phyloP scores from a whole-genome alignment of 1,284 basidiomycete species.

The Leccinum griseonigrum region DNA sequence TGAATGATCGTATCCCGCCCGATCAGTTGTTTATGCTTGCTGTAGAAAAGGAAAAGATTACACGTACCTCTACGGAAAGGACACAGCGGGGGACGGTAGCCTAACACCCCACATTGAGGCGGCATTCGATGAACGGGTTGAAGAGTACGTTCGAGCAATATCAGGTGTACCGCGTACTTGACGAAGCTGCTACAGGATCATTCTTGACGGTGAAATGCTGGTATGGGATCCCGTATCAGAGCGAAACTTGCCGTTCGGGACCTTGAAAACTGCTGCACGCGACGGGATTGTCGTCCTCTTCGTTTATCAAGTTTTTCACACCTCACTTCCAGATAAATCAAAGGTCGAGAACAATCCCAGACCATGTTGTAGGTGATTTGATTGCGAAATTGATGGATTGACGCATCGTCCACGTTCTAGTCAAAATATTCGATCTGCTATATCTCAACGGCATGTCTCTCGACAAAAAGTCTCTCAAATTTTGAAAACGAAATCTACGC shows the following conservation, averaged over 20 bases:
- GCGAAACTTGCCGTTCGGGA: constrained; percentile 87
- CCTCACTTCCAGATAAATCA: constrained; percentile 53
- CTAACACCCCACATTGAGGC: constrained; percentile 80
- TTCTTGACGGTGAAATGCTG: constrained; percentile 95
- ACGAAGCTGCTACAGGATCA: constrained; percentile 54
- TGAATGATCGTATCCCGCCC: not conserved
- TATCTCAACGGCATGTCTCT: constrained; percentile 79
- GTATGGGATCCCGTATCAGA: constrained; percentile 91
- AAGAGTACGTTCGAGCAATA: constrained; percentile 58
- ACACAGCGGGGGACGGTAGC: constrained; percentile 69
- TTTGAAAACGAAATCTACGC: constrained; percentile 69
- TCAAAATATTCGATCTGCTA: constrained; percentile 93
- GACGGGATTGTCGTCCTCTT: constrained; percentile 28
- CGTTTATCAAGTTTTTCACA: constrained; percentile 5
- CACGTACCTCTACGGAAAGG: constrained; percentile 87
- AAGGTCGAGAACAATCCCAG: constrained; percentile 72
- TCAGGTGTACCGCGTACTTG: not conserved
- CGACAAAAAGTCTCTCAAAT: constrained; percentile 57
- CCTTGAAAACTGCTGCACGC: constrained; percentile 84
- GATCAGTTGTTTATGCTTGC: constrained; percentile 1
- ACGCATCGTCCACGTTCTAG: constrained; percentile 39
- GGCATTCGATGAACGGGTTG: constrained; percentile 72
- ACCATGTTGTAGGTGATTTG: constrained; percentile 76
- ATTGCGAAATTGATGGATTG: not conserved
- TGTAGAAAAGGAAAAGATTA: constrained; percentile 90